A percentile compares a stretch with the other conserved stretches of the same genome.
These are phyloP conservation scores for Iris macrosiphon DNA, from an alignment of 106 monocot species.

Conservation along the genomic window DNA sequence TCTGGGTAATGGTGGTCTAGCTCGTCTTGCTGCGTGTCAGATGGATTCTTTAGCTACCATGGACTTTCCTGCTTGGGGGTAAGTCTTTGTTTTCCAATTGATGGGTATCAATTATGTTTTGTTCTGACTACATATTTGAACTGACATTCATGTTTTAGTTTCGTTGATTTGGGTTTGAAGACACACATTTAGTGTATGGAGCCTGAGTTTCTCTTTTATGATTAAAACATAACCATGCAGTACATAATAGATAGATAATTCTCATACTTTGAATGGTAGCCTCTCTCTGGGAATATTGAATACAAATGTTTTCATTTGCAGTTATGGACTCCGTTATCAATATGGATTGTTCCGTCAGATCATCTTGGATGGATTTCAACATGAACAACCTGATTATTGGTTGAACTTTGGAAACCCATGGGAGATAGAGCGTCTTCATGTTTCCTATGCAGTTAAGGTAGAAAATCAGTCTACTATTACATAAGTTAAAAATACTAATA, in stretches of 20 bases:
- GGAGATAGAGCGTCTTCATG: slow-evolving; percentile 36
- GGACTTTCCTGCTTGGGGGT: slow-evolving; percentile 35
- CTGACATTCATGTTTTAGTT: no score
- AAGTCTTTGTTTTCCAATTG: neutral
- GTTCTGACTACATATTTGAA: neutral
- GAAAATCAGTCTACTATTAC: neutral
- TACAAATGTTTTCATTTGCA: slow-evolving; percentile 1
- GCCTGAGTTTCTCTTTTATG: neutral
- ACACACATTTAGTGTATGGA: no score
- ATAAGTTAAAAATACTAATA: neutral
- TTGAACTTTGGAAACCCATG: slow-evolving; percentile 44
- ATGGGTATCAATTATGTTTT: neutral
- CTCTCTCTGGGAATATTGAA: neutral
- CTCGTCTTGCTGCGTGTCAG: slow-evolving; percentile 32
- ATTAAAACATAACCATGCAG: neutral
- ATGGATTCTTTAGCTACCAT: slow-evolving; percentile 41
- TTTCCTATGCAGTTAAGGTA: slow-evolving; percentile 38
- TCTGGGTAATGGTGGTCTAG: slow-evolving; percentile 41
- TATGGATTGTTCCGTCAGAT: slow-evolving; percentile 39
- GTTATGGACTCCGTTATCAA: slow-evolving; percentile 38
- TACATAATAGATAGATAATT: neutral
- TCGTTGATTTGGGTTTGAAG: no score
- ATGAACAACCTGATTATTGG: slow-evolving; percentile 42
- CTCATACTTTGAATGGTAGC: neutral
- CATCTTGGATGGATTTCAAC: slow-evolving; percentile 36